These are phyloP conservation scores for Ophioceras dolichostomum DNA, from an alignment of 2,329 filamentous ascomycete genomes.

Conservation along the genomic window DNA sequence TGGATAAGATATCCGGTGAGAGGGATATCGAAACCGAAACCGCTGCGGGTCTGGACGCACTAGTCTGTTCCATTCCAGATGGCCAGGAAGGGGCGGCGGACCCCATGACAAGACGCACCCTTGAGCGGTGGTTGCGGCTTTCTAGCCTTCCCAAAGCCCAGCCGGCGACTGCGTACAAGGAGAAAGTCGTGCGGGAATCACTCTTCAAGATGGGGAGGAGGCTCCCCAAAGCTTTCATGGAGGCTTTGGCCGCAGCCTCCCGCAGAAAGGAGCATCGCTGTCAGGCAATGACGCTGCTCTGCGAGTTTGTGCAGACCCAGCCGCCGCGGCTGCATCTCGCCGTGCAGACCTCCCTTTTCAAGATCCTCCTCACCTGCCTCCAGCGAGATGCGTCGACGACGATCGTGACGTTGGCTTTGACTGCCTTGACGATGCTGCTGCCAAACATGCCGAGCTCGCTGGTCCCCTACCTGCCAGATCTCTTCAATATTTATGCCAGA, in stretches of 20 bases:
- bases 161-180: conserved; percentile 28
- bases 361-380: conserved; percentile 59
- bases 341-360: conserved; percentile 59
- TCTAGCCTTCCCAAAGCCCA: too few species aligned
- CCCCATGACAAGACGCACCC: conserved; percentile 42
- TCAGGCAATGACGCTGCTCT: conserved; percentile 53
- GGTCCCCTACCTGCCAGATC: conserved; percentile 52
- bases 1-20: conserved; percentile 44
- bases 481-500: conserved; percentile 74
- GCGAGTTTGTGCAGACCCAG: conserved; percentile 61
- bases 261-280: conserved; percentile 51
- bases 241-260: conserved; percentile 52
- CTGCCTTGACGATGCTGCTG: conserved; percentile 67
- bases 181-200: conserved; percentile 36
- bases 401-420: conserved; percentile 62
- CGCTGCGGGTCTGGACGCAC: conserved; percentile 49
- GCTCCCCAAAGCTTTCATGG: conserved; percentile 59
- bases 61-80: conserved; percentile 49
- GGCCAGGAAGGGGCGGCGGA: conserved; percentile 30
- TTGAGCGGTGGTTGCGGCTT: conserved; percentile 45
- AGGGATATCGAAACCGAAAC: conserved; percentile 54
- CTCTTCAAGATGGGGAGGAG: conserved; percentile 52
- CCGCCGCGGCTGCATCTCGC: conserved; percentile 70
- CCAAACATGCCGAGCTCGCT: conserved; percentile 69
- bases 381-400: conserved; percentile 69